Percentiles rank a stretch among this genome's conserved stretches.
phyloP scores from a whole-genome alignment of 257 asterid species.

The Coffea eugenioides region DNA sequence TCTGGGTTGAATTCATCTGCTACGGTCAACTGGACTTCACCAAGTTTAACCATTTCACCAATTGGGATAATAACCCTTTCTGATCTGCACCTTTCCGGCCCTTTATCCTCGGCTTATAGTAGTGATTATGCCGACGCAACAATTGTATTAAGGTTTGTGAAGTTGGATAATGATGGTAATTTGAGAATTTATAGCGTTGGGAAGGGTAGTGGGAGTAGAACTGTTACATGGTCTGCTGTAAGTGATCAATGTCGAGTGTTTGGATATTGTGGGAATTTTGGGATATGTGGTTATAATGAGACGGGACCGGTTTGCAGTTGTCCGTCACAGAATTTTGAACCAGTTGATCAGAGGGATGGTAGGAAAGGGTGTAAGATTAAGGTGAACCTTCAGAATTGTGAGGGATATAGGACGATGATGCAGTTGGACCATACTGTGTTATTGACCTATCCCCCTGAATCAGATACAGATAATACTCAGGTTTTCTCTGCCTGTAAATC shows the following conservation, averaged over 20 bases:
- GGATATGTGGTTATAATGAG: slow-evolving; percentile 72
- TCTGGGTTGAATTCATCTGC: slow-evolving; percentile 58
- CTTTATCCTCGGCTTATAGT: slow-evolving; percentile 50
- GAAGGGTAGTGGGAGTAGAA: slow-evolving; percentile 43
- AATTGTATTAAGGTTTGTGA: slow-evolving; percentile 49
- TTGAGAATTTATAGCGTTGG: slow-evolving; percentile 63
- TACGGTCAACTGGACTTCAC: slow-evolving; percentile 37
- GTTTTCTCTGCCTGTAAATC: slow-evolving; percentile 53
- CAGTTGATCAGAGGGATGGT: slow-evolving; percentile 44
- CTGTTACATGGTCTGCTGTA: slow-evolving; percentile 72
- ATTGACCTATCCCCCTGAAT: slow-evolving; percentile 61
- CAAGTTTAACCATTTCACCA: slow-evolving; percentile 42
- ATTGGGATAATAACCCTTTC: slow-evolving; percentile 56
- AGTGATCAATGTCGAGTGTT: slow-evolving; percentile 75
- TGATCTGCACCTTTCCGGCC: slow-evolving; percentile 40
- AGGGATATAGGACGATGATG: slow-evolving; percentile 51
- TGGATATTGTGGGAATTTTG: slow-evolving; percentile 79
- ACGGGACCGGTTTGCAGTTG: slow-evolving; percentile 63
- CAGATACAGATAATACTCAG: slow-evolving; percentile 15
- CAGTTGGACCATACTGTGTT: slow-evolving; percentile 53
- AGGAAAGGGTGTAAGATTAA: slow-evolving; percentile 74
- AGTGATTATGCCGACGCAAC: slow-evolving; percentile 66
- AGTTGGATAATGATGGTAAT: slow-evolving; percentile 73
- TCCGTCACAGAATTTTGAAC: slow-evolving; percentile 65
- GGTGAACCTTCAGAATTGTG: slow-evolving; percentile 55